Conservation (phyloP, 495 filamentous ascomycete species). For the Penicillium coffeae region DNA sequence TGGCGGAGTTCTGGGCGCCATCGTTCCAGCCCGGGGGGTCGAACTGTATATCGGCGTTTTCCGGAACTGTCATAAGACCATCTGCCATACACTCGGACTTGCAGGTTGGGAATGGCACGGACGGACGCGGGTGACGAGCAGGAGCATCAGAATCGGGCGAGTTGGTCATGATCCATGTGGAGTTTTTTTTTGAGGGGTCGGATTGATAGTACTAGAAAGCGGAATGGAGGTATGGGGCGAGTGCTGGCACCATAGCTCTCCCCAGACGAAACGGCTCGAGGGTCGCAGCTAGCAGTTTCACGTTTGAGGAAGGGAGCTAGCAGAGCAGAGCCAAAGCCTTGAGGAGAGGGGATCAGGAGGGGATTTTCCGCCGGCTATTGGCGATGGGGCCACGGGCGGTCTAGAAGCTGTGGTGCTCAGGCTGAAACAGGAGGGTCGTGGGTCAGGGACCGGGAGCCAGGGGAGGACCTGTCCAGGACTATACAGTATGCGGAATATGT, state of each 20-base stretch:
- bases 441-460: constrained; percentile 11
- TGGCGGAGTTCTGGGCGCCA: constrained; percentile 55
- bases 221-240: constrained; percentile 9
- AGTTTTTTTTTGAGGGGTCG: background rate
- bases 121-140: constrained; percentile 23
- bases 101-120: constrained; percentile 34
- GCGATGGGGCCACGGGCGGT: constrained; percentile 24
- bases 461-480: no score
- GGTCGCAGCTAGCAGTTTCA: no score
- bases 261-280: background rate
- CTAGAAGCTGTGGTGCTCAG: constrained; percentile 17
- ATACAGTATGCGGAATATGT: no score
- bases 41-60: constrained; percentile 50
- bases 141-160: constrained; percentile 37
- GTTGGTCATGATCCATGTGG: constrained; percentile 37
- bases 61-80: constrained; percentile 32
- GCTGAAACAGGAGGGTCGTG: constrained; percentile 23
- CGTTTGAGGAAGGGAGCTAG: no score
- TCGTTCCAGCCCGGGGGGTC: constrained; percentile 48
- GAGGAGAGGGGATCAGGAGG: constrained; percentile 15
- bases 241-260: constrained; percentile 31
- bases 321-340: no score
- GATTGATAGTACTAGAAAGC: background rate
- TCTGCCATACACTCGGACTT: constrained; percentile 45
- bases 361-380: constrained; percentile 24